These are phyloP conservation scores for Penicillium herquei DNA, from an alignment of 495 filamentous ascomycete species.

Conservation along the genomic window DNA sequence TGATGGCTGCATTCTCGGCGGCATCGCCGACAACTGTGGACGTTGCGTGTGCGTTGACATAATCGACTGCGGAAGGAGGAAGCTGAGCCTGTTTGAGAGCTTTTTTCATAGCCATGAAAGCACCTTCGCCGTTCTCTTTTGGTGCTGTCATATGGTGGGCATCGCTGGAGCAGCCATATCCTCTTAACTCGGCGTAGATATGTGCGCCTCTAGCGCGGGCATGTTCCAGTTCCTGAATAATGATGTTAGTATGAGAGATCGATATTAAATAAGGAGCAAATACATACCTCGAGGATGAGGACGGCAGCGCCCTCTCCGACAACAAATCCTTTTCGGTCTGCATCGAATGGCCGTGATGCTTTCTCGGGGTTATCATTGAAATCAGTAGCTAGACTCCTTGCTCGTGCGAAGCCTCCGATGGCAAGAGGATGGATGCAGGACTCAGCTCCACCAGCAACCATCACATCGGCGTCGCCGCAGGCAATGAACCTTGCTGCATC, in stretches of 20 bases:
- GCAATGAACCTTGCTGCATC: slow-evolving; percentile 90
- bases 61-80: slow-evolving; percentile 71
- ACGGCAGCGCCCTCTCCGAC: slow-evolving; percentile 91
- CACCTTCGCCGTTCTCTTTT: slow-evolving; percentile 74
- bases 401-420: slow-evolving; percentile 85
- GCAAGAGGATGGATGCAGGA: slow-evolving; percentile 95
- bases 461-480: slow-evolving; percentile 86
- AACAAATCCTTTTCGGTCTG: slow-evolving; percentile 80
- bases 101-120: slow-evolving; percentile 78
- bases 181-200: slow-evolving; percentile 87
- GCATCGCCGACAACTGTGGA: slow-evolving; percentile 80
- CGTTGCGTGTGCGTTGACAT: slow-evolving; percentile 95
- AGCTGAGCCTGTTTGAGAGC: slow-evolving; percentile 73
- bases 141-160: slow-evolving; percentile 93
- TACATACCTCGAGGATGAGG: slow-evolving; percentile 69
- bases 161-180: slow-evolving; percentile 86
- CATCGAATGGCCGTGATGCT: slow-evolving; percentile 86
- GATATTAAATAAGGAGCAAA: background rate
- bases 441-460: slow-evolving; percentile 92
- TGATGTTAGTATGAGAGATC: slow-evolving; percentile 2
- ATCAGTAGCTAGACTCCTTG: slow-evolving; percentile 75
- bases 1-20: slow-evolving; percentile 85
- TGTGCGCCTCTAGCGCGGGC: slow-evolving; percentile 72
- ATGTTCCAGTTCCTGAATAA: slow-evolving; percentile 73
- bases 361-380: slow-evolving; percentile 73